Evolutionary conservation across 768 basidiomycete species (phyloP).

Genomic region (Cantharellus cinnabarinus): DNA sequence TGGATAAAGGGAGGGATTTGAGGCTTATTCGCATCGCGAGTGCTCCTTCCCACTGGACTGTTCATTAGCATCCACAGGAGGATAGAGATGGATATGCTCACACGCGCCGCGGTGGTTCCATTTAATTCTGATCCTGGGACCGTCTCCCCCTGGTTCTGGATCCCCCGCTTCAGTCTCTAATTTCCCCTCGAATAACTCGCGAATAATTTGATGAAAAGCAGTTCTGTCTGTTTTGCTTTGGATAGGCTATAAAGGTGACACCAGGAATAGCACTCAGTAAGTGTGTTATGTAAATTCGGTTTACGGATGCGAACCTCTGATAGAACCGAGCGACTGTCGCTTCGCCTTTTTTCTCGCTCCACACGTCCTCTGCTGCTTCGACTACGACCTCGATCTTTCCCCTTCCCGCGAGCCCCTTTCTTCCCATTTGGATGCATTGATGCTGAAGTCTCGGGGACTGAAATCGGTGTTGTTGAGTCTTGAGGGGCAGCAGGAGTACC

Average conservation of each 20-base stretch:
- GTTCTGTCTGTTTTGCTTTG: constrained; percentile 61
- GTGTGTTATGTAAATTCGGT: not conserved
- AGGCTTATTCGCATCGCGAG: not conserved
- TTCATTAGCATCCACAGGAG: too few relatives aligned
- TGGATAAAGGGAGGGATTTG: constrained; percentile 53
- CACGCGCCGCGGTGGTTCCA: constrained; percentile 28
- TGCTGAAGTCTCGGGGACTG: constrained; percentile 1
- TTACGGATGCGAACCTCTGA: constrained; percentile 33
- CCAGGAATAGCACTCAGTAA: not conserved
- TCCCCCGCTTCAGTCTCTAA: constrained; percentile 48
- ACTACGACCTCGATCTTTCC: constrained; percentile 20
- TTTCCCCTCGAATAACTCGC: constrained; percentile 64
- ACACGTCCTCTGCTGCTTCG: constrained; percentile 18
- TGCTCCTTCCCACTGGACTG: not conserved
- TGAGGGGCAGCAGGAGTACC: not conserved
- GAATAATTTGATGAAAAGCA: constrained; percentile 57
- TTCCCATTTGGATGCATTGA: not conserved
- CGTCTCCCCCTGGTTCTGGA: constrained; percentile 23
- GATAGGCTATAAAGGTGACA: constrained; percentile 40
- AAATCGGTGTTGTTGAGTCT: constrained; percentile 7
- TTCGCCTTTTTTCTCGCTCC: constrained; percentile 23
- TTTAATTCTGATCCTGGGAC: constrained; percentile 59
- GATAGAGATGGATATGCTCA: too few relatives aligned
- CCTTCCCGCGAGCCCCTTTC: constrained; percentile 5
- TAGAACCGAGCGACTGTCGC: constrained; percentile 54